Base-by-base conservation (phyloP, 148 eudicot species). In the Simmondsia chinensis region DNA sequence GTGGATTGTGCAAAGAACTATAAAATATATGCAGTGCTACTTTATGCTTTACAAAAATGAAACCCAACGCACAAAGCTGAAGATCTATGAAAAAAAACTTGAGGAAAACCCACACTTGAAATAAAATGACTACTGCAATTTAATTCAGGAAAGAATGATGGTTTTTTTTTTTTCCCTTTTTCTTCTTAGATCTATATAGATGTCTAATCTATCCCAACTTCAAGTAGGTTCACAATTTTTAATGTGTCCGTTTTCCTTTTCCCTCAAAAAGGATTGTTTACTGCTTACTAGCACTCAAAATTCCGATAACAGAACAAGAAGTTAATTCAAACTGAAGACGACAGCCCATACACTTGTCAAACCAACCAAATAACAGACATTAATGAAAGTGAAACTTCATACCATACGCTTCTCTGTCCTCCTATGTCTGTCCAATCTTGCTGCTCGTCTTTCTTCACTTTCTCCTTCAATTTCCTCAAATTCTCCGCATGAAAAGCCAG, bases 391-490 rank as follows among this genome's bases (percentile, higher is more conserved):
- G 14, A 18, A 44, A 42, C 14, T 17, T 45, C 63, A 25, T 64
- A 83, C 96, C 87, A 73, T 64, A 3, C 96, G 83, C 13, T 65
- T 65, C 68, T 63, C 60, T 32, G 72, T 68, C 42, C 60, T 75
- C 47, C 27, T 60, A 39, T 77, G 63, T 37, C 70, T 68, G 20
- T 69, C 76, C 9, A 54, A 68, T 66, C 94, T 77, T 32, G 71
- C 61, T 56, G 22, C 68, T 65, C 94, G 58, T 57, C 96, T 68
- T 29, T 80, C 89, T 51, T 70, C 79, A 62, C 70, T 74, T 73
- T 88, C 96, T 33, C 94, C 96, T 40, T 88, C 69, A 26, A 65
- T 44, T 71, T 83, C 94, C 62, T 68, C 65, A 58, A 88, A 83
- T 49, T 39, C 77, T 56, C 42, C 79, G 43, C 79, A 68, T 40